Evolutionary conservation across 2,329 filamentous ascomycete species (phyloP).

Genomic region (Chlorencoelia australis): DNA sequence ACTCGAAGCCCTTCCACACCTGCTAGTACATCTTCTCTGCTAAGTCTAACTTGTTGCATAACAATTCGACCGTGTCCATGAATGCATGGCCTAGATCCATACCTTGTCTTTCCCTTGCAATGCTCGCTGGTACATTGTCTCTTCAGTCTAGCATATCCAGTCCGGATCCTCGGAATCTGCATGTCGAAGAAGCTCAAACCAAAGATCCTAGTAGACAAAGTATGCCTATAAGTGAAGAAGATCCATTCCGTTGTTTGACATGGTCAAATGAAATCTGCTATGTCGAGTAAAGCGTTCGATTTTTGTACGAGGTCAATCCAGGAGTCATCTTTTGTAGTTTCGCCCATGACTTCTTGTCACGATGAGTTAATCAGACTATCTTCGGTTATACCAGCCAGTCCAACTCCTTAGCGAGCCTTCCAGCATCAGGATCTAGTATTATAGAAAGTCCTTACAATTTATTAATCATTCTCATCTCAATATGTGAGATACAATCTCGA

Average conservation of each 20-base stretch:
- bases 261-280: constrained; percentile 31
- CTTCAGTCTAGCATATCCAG: constrained; percentile 8
- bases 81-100: too few relatives aligned
- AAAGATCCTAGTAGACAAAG: constrained; percentile 35
- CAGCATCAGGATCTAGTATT: constrained; percentile 11
- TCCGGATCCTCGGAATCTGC: constrained; percentile 9
- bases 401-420: constrained; percentile 6
- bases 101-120: constrained; percentile 8
- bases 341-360: constrained; percentile 10
- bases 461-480: constrained; percentile 14
- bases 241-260: constrained; percentile 25
- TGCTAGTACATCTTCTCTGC: too few relatives aligned
- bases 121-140: constrained; percentile 6
- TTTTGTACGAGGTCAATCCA: constrained; percentile 9
- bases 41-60: too few relatives aligned
- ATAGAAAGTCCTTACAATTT: constrained; percentile 12
- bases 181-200: constrained; percentile 32
- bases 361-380: constrained; percentile 12
- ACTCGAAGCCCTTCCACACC: too few relatives aligned
- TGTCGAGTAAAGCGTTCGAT: constrained; percentile 12
- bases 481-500: constrained; percentile 18
- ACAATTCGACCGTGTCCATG: too few relatives aligned
- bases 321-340: constrained; percentile 9
- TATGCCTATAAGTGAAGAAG: constrained; percentile 33
- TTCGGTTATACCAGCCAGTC: constrained; percentile 6